These are phyloP conservation scores for Hyphodiscus sp. DNA, from an alignment of 2,329 filamentous ascomycete genomes.

Conservation along the genomic window DNA sequence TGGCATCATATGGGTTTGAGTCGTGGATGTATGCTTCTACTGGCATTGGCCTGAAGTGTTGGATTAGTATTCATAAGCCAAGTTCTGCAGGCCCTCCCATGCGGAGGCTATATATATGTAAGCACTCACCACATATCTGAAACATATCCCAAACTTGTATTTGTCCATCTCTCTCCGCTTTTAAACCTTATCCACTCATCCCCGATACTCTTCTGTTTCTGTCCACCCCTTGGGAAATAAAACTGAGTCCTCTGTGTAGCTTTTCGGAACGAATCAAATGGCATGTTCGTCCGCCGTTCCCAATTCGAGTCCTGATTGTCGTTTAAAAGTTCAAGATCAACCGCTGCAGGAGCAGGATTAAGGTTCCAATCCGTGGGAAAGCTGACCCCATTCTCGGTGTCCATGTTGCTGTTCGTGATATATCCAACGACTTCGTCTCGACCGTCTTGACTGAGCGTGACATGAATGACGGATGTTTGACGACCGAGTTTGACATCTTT, in stretches of 20 bases:
- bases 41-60: conserved; percentile 40
- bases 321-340: conserved; percentile 36
- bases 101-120: background rate
- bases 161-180: conserved; percentile 55
- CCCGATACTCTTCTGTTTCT: conserved; percentile 34
- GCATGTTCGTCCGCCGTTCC: conserved; percentile 22
- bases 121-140: conserved; percentile 55
- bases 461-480: conserved; percentile 56
- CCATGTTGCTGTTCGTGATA: conserved; percentile 57
- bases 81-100: no score
- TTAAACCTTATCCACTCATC: conserved; percentile 64
- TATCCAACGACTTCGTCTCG: conserved; percentile 59
- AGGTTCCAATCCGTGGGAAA: conserved; percentile 49
- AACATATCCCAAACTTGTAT: conserved; percentile 57
- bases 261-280: conserved; percentile 28
- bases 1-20: conserved; percentile 20
- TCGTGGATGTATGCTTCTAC: conserved; percentile 43
- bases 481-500: conserved; percentile 58
- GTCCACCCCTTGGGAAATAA: conserved; percentile 43
- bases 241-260: conserved; percentile 41
- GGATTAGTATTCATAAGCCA: background rate
- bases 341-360: conserved; percentile 29
- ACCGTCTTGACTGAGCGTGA: conserved; percentile 48
- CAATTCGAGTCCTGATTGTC: conserved; percentile 42
- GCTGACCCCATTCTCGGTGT: conserved; percentile 49